phyloP scores from a whole-genome alignment of 2,329 filamentous ascomycete genomes.

The Stemphylium lycopersici region DNA sequence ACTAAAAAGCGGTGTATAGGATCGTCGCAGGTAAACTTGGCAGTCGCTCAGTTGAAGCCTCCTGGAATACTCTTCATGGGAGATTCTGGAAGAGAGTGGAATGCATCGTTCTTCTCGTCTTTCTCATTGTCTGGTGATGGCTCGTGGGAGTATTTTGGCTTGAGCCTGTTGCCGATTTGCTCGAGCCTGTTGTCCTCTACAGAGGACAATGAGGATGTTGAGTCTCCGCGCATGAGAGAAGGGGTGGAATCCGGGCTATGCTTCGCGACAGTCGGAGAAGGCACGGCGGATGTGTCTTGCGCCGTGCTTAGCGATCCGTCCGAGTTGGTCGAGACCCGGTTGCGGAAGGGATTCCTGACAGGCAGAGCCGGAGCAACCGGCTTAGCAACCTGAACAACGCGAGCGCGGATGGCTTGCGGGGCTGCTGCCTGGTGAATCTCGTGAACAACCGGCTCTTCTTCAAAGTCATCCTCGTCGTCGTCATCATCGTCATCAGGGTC shows the following conservation, averaged over 20 bases:
- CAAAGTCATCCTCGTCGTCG: conserved; percentile 56
- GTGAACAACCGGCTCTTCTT: conserved; percentile 71
- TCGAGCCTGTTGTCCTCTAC: conserved; percentile 41
- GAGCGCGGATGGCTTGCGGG: conserved; percentile 74
- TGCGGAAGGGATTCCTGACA: conserved; percentile 71
- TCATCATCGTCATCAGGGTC: conserved; percentile 52
- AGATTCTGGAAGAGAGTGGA: conserved; percentile 51
- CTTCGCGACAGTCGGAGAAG: conserved; percentile 31
- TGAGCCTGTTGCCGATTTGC: conserved; percentile 32
- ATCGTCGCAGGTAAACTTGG: background rate
- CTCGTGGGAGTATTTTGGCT: conserved; percentile 31
- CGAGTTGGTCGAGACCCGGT: conserved; percentile 44
- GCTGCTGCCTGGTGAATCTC: conserved; percentile 69
- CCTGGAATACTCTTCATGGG: conserved; percentile 41
- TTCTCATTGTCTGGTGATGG: conserved; percentile 21
- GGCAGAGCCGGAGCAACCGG: conserved; percentile 79
- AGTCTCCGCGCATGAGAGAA: conserved; percentile 44
- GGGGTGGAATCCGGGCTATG: conserved; percentile 43
- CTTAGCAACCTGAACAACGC: conserved; percentile 84
- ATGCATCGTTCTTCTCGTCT: conserved; percentile 47
- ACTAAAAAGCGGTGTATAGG: background rate
- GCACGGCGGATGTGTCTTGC: conserved; percentile 25
- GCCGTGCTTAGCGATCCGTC: conserved; percentile 32
- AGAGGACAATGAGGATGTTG: conserved; percentile 41
- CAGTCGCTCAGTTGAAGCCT: conserved; percentile 29